Evolutionary conservation across 2,329 filamentous ascomycete species (phyloP).

Genomic region (Mycosphaerella sp.): DNA sequence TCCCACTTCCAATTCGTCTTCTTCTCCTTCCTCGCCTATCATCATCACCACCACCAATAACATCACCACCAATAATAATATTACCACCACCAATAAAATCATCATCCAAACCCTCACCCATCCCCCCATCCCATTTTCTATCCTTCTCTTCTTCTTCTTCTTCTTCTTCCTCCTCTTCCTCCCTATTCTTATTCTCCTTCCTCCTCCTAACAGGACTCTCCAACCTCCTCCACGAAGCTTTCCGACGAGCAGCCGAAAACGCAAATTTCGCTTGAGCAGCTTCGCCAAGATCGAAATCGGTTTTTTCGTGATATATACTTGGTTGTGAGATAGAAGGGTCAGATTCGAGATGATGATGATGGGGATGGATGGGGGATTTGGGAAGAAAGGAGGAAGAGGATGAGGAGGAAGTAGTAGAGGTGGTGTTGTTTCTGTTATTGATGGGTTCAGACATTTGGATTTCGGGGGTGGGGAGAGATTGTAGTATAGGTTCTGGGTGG

Average conservation of each 20-base stretch:
- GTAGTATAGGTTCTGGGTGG: neutral
- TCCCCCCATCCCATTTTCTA: no score
- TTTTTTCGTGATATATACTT: neutral
- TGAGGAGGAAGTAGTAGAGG: neutral
- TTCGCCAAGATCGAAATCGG: constrained; percentile 7
- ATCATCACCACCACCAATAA: neutral
- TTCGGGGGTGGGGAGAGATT: neutral
- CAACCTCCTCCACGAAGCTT: neutral
- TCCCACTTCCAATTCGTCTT: constrained; percentile 1
- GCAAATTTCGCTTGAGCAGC: constrained; percentile 1
- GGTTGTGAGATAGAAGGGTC: constrained; percentile 5
- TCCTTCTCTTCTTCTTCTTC: neutral
- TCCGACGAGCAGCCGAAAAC: neutral
- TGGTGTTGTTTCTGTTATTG: neutral
- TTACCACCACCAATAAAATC: neutral
- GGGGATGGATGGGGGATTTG: neutral
- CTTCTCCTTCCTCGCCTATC: constrained; percentile 5
- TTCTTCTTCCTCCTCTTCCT: neutral
- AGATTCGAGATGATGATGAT: neutral
- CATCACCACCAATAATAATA: neutral
- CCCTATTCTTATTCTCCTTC: neutral
- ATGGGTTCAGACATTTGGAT: neutral
- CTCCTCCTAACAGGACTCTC: neutral
- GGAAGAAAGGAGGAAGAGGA: no score
- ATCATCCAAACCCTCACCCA: no score